Conservation (phyloP, 768 basidiomycete species). For the Pulveroboletus sp. region DNA sequence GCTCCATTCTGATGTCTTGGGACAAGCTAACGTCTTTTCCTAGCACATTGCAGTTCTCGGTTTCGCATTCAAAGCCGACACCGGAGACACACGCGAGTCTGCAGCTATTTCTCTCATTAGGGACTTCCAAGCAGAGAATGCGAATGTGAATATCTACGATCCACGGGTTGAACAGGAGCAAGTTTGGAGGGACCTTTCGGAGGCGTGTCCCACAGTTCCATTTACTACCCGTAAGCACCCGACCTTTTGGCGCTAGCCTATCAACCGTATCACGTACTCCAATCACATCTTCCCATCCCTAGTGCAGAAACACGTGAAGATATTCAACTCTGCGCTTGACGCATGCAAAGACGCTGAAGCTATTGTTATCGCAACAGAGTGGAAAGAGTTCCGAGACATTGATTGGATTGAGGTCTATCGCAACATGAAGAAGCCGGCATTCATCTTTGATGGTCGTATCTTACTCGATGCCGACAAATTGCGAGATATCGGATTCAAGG, state of each 20-base stretch:
- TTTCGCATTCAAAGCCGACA: constrained; percentile 99
- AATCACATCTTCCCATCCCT: not conserved
- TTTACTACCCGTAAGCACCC: constrained; percentile 60
- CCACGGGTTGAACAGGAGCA: constrained; percentile 82
- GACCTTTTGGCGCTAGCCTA: not conserved
- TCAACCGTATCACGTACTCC: not conserved
- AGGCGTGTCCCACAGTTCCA: constrained; percentile 59
- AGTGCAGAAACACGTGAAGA: constrained; percentile 89
- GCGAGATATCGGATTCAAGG: constrained; percentile 86
- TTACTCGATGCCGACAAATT: constrained; percentile 80
- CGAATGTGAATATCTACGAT: constrained; percentile 85
- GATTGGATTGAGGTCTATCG: constrained; percentile 85
- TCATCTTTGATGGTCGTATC: constrained; percentile 91
- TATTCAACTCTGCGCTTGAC: constrained; percentile 72
- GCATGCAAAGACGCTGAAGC: constrained; percentile 89
- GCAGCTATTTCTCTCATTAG: constrained; percentile 91
- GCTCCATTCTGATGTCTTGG: not conserved
- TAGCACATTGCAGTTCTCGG: constrained; percentile 94
- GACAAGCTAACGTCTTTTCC: constrained; percentile 2
- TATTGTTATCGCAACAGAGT: constrained; percentile 94
- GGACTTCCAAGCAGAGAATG: constrained; percentile 89
- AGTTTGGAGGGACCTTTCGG: constrained; percentile 78
- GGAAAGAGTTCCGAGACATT: constrained; percentile 93
- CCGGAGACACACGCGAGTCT: constrained; percentile 97
- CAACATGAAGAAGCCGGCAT: constrained; percentile 96